Conservation (phyloP, 2,329 filamentous ascomycete genomes). For the Aspergillus sp. region DNA sequence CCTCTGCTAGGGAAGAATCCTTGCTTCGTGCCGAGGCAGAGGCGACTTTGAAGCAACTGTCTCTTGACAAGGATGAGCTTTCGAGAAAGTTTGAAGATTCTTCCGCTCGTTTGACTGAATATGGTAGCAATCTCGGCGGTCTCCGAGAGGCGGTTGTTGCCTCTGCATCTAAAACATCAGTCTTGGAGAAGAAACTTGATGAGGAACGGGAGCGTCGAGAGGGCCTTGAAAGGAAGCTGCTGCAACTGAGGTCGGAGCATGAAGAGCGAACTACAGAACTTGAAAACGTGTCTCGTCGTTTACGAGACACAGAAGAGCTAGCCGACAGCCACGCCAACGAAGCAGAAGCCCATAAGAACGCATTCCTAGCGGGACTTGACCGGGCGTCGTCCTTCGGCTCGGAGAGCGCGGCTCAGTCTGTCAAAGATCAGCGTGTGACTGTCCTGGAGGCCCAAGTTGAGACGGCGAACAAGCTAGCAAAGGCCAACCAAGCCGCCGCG, state of each 20-base stretch:
- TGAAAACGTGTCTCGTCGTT: slow-evolving; percentile 59
- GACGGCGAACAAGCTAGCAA: slow-evolving; percentile 67
- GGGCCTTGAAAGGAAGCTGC: slow-evolving; percentile 64
- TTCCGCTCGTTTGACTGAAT: slow-evolving; percentile 57
- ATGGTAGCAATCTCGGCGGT: slow-evolving; percentile 61
- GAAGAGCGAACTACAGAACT: slow-evolving; percentile 72
- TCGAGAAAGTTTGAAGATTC: slow-evolving; percentile 58
- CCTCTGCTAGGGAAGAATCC: slow-evolving; percentile 68
- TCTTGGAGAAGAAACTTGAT: slow-evolving; percentile 66
- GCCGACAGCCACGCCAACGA: slow-evolving; percentile 81
- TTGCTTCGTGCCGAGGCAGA: slow-evolving; percentile 68
- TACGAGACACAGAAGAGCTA: slow-evolving; percentile 79
- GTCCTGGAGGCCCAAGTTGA: slow-evolving; percentile 73
- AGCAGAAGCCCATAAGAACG: slow-evolving; percentile 73
- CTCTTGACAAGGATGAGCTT: slow-evolving; percentile 76
- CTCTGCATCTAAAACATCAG: slow-evolving; percentile 64
- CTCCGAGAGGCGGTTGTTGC: slow-evolving; percentile 69
- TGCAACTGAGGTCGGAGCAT: slow-evolving; percentile 69
- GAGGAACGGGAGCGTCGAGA: slow-evolving; percentile 73
- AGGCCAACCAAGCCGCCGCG: slow-evolving; percentile 81
- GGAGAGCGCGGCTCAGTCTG: slow-evolving; percentile 25
- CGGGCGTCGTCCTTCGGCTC: slow-evolving; percentile 49
- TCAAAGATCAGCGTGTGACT: slow-evolving; percentile 48
- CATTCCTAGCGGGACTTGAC: slow-evolving; percentile 72
- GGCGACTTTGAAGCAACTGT: slow-evolving; percentile 63